phyloP scores from a whole-genome alignment of 2,329 filamentous ascomycete species.

The Epichloe baconii region DNA sequence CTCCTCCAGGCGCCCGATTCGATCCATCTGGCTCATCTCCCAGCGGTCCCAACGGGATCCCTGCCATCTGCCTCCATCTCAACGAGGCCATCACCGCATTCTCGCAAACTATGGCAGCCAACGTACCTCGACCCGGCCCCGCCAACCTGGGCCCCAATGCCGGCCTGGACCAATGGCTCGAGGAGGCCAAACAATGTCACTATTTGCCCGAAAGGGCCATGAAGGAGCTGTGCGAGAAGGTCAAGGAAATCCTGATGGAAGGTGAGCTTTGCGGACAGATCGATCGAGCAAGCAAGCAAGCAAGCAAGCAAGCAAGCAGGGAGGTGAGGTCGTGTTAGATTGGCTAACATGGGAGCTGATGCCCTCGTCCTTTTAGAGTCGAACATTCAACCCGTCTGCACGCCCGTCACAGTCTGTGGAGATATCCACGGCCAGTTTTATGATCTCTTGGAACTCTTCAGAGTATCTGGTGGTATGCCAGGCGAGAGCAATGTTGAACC shows the following conservation, averaged over 20 bases:
- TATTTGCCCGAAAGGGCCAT: constrained; percentile 92
- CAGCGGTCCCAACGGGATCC: constrained; percentile 2
- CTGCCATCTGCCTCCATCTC: constrained; percentile 10
- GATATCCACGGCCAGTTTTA: constrained; percentile 99
- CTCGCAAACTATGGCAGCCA: constrained; percentile 25
- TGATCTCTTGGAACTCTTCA: constrained; percentile 91
- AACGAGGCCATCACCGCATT: constrained; percentile 9
- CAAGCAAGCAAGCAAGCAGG: not conserved
- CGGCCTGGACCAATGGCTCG: constrained; percentile 89
- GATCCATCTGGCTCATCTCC: not conserved
- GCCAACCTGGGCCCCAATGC: constrained; percentile 74
- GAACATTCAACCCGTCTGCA: constrained; percentile 95
- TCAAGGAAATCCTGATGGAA: constrained; percentile 98
- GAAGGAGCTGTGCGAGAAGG: constrained; percentile 98
- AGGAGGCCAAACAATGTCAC: constrained; percentile 92
- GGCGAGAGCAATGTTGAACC: constrained; percentile 60
- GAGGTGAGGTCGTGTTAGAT: not conserved
- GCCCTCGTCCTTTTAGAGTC: constrained; percentile 49
- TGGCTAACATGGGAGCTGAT: not conserved
- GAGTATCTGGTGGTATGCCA: constrained; percentile 92
- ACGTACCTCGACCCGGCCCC: constrained; percentile 77
- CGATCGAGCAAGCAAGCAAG: not conserved
- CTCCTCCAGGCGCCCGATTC: not conserved
- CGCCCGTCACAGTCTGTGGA: constrained; percentile 91
- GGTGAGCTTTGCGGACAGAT: constrained; percentile 34